phyloP scores from a whole-genome alignment of 768 basidiomycete genomes.

The Mycena vitilis region DNA sequence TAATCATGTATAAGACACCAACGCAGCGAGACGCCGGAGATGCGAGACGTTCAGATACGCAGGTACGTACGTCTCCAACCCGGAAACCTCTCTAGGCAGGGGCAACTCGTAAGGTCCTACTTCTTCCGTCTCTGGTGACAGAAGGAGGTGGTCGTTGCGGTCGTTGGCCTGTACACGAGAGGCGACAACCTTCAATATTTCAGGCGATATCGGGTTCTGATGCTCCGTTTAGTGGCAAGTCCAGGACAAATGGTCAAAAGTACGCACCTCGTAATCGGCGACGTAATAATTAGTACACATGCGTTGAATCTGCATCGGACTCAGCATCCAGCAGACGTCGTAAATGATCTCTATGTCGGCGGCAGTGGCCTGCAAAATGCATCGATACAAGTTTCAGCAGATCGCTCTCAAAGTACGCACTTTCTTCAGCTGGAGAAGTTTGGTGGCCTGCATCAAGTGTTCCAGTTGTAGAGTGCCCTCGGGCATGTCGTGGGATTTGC shows the following conservation, averaged over 20 bases:
- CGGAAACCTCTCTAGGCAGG: constrained; percentile 92
- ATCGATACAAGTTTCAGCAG: constrained; percentile 16
- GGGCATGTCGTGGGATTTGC: constrained; percentile 99
- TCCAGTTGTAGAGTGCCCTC: constrained; percentile 97
- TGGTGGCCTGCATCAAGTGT: constrained; percentile 99
- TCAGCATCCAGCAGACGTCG: constrained; percentile 99
- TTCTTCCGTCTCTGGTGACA: constrained; percentile 97
- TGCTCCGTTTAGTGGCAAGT: constrained; percentile 4
- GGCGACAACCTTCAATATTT: constrained; percentile 96
- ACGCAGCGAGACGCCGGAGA: constrained; percentile 86
- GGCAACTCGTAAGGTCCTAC: constrained; percentile 96
- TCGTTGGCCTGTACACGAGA: constrained; percentile 96
- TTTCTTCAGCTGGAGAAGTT: constrained; percentile 97
- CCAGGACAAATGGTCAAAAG: neutral
- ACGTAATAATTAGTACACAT: constrained; percentile 99
- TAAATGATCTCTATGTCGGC: constrained; percentile 99
- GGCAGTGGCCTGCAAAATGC: constrained; percentile 75
- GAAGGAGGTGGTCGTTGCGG: constrained; percentile 94
- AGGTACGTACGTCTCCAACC: constrained; percentile 95
- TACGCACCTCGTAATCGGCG: constrained; percentile 93
- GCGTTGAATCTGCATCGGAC: constrained; percentile 98
- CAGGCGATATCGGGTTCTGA: constrained; percentile 95
- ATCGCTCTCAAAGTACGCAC: constrained; percentile 49
- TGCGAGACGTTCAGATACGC: constrained; percentile 92
- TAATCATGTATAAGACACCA: constrained; percentile 76